These are phyloP conservation scores for Mucor lusitanicus DNA, from an alignment of 371 early-diverging fungal species.

Conservation along the genomic window DNA sequence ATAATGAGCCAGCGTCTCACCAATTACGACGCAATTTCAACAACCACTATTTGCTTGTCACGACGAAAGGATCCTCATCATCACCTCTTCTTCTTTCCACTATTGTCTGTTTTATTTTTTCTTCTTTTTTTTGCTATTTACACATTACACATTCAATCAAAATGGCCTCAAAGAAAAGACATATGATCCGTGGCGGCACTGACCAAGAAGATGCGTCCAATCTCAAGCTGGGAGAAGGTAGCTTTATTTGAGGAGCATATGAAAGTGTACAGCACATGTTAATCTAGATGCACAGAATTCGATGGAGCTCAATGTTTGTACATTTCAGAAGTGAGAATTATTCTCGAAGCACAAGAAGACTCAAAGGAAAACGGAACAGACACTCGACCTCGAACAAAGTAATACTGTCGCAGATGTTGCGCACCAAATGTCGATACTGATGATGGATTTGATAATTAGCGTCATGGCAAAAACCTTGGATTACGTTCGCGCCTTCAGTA, in stretches of 20 bases:
- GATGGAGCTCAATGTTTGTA: slow-evolving; percentile 82
- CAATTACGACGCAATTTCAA: slow-evolving; percentile 1
- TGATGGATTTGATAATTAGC: slow-evolving; percentile 27
- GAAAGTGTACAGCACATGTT: not conserved
- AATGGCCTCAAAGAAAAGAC: slow-evolving; percentile 38
- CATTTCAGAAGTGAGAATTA: slow-evolving; percentile 82
- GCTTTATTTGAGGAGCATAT: not conserved
- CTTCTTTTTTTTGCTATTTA: not conserved
- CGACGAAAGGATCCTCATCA: not conserved
- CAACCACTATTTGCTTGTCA: not conserved
- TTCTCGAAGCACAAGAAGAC: slow-evolving; percentile 72
- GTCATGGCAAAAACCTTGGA: slow-evolving; percentile 79
- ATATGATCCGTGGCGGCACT: slow-evolving; percentile 57
- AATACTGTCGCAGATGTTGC: not conserved
- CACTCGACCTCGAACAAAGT: slow-evolving; percentile 46
- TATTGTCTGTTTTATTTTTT: not conserved
- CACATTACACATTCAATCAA: not conserved
- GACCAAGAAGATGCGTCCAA: slow-evolving; percentile 77
- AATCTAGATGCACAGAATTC: slow-evolving; percentile 57
- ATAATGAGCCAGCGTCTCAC: not conserved
- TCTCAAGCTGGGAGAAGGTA: slow-evolving; percentile 75
- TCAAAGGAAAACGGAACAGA: slow-evolving; percentile 37
- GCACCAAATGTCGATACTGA: not conserved
- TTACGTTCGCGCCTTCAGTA: slow-evolving; percentile 80
- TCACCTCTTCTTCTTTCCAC: not conserved